Base-by-base conservation (phyloP, 495 filamentous ascomycete genomes). In the Corynascus novoguineensis region DNA sequence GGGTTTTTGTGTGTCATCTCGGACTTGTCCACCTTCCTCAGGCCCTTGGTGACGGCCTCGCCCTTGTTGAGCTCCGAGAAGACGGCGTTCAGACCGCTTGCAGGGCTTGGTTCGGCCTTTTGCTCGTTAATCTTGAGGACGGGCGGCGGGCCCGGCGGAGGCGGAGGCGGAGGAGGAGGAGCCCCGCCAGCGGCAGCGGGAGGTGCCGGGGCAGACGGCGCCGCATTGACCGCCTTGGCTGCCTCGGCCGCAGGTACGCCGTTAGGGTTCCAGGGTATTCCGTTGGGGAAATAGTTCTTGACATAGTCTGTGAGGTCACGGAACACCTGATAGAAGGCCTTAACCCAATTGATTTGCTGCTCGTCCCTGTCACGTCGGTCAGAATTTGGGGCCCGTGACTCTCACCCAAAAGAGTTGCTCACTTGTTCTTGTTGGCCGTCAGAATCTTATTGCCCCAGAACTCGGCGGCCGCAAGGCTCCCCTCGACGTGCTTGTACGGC, bases 1-100 rank as follows among this genome's bases (percentile, higher is more conserved):
- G 95, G 93, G 73, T 99, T 99, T 77, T 97, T 97, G 77, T 99
- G 93, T 45, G 93, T 97, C 91, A 96, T 96, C 66, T 96, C 73
- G 21, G 86, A 90, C 64, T 85, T 89, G 73, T 96, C 90, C 27
- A 99, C 93, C 75, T 96, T 99, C 52, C 86, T 83, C 15, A 99
- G 80, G 35, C 89, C 84, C 53, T 86, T 83, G 14, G 93, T 99
- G 59, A 99, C 88, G 22, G 78, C 73, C 58, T 88, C 85, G 51
- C 93, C 93, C 63, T 88, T 85, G 71, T 96, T 97, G 58, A 99
- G 78, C 58, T 96, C 84, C 53, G 82, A 84, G 69, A 99, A 97
- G 0, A 99, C 90, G 41, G 90, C 87, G 38, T 81, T 78, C 73
- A 95, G 85, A 41, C 91, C 88, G 19, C 78, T 66, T 0, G 67